Evolutionary conservation across 805 yeast genomes (phyloP), one percentile per base, ranked within the genome.

Genomic region (Vanderwaltozyma polyspora): DNA sequence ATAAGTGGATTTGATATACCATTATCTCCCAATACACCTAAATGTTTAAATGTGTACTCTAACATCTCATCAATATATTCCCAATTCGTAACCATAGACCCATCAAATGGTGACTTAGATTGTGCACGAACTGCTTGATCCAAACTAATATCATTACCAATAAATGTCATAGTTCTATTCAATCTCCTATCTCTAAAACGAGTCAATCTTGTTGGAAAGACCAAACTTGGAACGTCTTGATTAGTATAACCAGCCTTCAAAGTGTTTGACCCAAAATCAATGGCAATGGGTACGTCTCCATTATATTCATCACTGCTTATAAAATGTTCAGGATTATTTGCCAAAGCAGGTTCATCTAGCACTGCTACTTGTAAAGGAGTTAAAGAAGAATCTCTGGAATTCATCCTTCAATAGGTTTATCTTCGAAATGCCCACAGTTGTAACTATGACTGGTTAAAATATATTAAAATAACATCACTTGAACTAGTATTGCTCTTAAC

Each of bases 1-100:
- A 87, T 68, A 0, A 91, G 53, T 1, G 97, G 97, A 46, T 82
- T 85, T 30, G 78, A 72, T 4, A 87, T 74, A 2, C 64, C 52
- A 2, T 73, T 72, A 3, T 58, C 43, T 0, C 74, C 61, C 6
- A 48, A 49, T 3, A 85, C 91, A 3, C 89, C 80, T 31, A 89
- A 50, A 54, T 84, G 93, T 40, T 74, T 70, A 52, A 91, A 79
- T 0, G 86, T 66, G 51, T 86, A 91, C 57, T 89, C 97, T 32
- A 91, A 53, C 34, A 89, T 71, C 38, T 68, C 71, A 53, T 91
- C 98, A 2, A 79, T 70, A 38, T 78, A 72, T 37, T 91, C 97
- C 97, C 97, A 93, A 55, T 87, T 93, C 18, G 93, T 78, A 24
- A 91, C 65, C 45, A 85, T 62, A 4, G 83, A 72, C 0, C 94